Evolutionary conservation across 108 stramenopile genomes (phyloP), one percentile per base, ranked within the genome.

Genomic region (Pseudonitzschia multiseries): DNA sequence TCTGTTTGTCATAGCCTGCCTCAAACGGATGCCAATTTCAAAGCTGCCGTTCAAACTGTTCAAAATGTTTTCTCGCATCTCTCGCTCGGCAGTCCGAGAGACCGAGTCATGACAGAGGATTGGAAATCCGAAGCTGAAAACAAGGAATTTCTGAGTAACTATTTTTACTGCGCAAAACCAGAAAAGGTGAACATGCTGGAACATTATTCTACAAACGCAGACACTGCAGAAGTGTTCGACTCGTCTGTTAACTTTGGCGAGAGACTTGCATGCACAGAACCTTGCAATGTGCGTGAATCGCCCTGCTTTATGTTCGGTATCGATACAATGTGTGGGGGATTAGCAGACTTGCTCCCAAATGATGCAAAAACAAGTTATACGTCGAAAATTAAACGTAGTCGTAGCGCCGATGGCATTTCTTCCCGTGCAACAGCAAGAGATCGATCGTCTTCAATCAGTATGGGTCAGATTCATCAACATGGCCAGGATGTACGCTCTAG

Each of bases 91-190:
- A 40, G 62, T 54, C 43, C 42, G 28, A 56, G 60, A 71, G 8
- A 26, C 33, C 17, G 41, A 57, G 18, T 51, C 24, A 8, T 36
- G 17, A 18, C 50, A 24, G 50, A 68, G 48, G 68, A 68, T 57
- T 57, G 40, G 56, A 21, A 57, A 50, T 24, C 61, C 10, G 77
- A 66, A 33, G 18, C 20, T 4, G 70, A 78, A 17, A 78, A 78
- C 32, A 57, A 57, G 4, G 77, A 78, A 57, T 78, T 71, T 26
- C 29, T 78, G 21, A 71, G 51, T 53, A 78, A 78, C 36, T 78
- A 78, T 44, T 78, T 78, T 59, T 78, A 78, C 48, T 67, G 70
- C 42, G 28, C 64, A 4, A 71, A 67, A 32, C 28, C 31, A 10
- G 36, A 33, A 32, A 31, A 29, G 24, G 20, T 13, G 15, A 31